phyloP scores from a whole-genome alignment of 163 green algal genomes.

The Scenedesmus sp. region DNA sequence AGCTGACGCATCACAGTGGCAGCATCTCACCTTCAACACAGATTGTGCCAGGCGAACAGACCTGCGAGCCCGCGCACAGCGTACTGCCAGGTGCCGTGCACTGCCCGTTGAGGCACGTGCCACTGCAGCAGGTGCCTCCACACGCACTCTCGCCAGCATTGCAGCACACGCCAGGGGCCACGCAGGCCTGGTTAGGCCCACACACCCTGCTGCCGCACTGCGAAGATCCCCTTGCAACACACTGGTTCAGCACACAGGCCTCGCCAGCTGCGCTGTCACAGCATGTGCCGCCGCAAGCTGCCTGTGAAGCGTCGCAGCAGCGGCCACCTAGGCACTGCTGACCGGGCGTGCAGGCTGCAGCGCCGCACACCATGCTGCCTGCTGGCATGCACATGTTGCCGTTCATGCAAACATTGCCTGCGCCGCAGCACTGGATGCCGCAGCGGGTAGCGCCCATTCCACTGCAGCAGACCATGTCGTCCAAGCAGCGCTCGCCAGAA shows the following conservation, averaged over 20 bases:
- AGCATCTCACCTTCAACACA: not conserved
- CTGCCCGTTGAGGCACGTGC: conserved; percentile 15
- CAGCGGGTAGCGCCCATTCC: not conserved
- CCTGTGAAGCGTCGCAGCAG: not conserved
- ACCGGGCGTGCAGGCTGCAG: not conserved
- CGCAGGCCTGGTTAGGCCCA: conserved; percentile 2
- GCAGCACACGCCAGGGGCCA: conserved; percentile 14
- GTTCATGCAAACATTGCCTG: conserved; percentile 16
- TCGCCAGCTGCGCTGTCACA: conserved; percentile 11
- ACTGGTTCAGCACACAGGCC: conserved; percentile 15
- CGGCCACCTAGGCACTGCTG: conserved; percentile 4
- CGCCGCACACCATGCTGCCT: conserved; percentile 31
- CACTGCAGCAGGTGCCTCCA: conserved; percentile 4
- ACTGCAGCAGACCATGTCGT: conserved; percentile 34
- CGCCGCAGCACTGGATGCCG: conserved; percentile 8
- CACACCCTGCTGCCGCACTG: conserved; percentile 8
- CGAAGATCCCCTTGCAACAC: conserved; percentile 16
- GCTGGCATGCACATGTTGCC: conserved; percentile 30
- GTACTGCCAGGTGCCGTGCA: conserved; percentile 20
- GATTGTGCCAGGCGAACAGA: conserved; percentile 18
- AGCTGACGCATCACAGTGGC: not conserved
- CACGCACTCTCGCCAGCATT: conserved; percentile 11
- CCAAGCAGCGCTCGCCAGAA: conserved; percentile 1
- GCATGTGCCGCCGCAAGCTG: conserved; percentile 23
- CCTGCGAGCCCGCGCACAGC: conserved; percentile 24